phyloP scores from a whole-genome alignment of 208 protist genomes.

The Trypanosoma vivax region DNA sequence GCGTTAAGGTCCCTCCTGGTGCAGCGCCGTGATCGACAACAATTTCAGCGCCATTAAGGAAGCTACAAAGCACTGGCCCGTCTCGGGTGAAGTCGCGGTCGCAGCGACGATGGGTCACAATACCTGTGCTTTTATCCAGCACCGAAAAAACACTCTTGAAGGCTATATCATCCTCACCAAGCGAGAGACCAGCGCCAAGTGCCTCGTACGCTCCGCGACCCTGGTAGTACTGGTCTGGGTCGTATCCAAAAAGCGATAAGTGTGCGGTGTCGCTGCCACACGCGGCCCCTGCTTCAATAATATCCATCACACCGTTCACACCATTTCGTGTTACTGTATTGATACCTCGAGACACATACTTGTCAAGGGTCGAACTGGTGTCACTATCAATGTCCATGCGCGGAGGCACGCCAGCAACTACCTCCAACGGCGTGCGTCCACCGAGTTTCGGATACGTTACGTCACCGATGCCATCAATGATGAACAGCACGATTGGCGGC shows the following conservation, averaged over 20 bases:
- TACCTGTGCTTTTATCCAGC: slow-evolving; percentile 22
- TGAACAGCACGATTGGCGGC: slow-evolving; percentile 55
- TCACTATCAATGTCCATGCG: background rate
- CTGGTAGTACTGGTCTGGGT: slow-evolving; percentile 49
- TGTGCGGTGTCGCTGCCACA: slow-evolving; percentile 80
- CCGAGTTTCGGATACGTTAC: slow-evolving; percentile 50
- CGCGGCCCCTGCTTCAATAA: slow-evolving; percentile 45
- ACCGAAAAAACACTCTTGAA: slow-evolving; percentile 77
- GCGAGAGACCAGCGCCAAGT: slow-evolving; percentile 39
- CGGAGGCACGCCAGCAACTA: slow-evolving; percentile 39
- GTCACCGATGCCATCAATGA: slow-evolving; percentile 73
- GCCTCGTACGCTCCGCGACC: slow-evolving; percentile 67
- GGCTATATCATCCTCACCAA: slow-evolving; percentile 58
- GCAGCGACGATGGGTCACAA: slow-evolving; percentile 55
- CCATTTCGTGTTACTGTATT: slow-evolving; percentile 45
- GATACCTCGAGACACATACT: slow-evolving; percentile 25
- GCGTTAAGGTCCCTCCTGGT: slow-evolving; percentile 7
- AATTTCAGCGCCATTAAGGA: slow-evolving; percentile 40
- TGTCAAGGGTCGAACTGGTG: background rate
- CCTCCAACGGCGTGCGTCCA: slow-evolving; percentile 58
- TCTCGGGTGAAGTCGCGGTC: slow-evolving; percentile 63
- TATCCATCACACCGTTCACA: slow-evolving; percentile 66
- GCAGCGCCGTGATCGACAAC: slow-evolving; percentile 24
- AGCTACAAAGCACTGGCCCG: slow-evolving; percentile 39
- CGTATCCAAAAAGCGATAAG: slow-evolving; percentile 63